Conservation (phyloP, 2,329 filamentous ascomycete genomes). For the Rhexocercosporidium sp. region DNA sequence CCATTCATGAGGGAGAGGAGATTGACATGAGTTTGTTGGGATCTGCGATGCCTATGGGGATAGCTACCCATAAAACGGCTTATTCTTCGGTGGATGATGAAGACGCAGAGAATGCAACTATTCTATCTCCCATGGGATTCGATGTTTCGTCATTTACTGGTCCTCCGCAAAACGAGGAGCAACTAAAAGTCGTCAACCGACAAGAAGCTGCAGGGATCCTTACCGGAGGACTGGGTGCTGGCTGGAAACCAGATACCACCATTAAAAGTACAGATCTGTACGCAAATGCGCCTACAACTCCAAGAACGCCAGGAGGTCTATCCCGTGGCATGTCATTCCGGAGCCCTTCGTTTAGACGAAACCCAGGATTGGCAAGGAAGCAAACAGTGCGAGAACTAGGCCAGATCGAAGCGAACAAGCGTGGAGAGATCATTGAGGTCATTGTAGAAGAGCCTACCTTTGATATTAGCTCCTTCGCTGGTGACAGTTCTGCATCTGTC, state of each 20-base stretch:
- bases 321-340: slow-evolving; percentile 29
- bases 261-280: slow-evolving; percentile 58
- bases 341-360: slow-evolving; percentile 32
- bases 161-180: slow-evolving; percentile 30
- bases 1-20: slow-evolving; percentile 40
- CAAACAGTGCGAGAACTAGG: slow-evolving; percentile 56
- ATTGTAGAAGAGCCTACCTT: slow-evolving; percentile 50
- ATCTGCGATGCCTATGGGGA: slow-evolving; percentile 35
- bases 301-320: slow-evolving; percentile 17
- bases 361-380: slow-evolving; percentile 36
- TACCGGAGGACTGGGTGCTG: slow-evolving; percentile 63
- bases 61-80: slow-evolving; percentile 25
- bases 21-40: slow-evolving; percentile 39
- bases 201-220: slow-evolving; percentile 58
- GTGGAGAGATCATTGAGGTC: slow-evolving; percentile 64
- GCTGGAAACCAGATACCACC: slow-evolving; percentile 53
- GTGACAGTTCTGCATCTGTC: slow-evolving; percentile 24
- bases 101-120: slow-evolving; percentile 26
- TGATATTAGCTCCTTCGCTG: slow-evolving; percentile 38
- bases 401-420: slow-evolving; percentile 63
- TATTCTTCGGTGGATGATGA: slow-evolving; percentile 33
- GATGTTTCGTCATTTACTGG: slow-evolving; percentile 40
- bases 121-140: slow-evolving; percentile 29
- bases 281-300: slow-evolving; percentile 36
- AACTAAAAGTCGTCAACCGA: slow-evolving; percentile 34